Conservation (phyloP, 2,329 filamentous ascomycete species). For the Plenodomus tracheiphilus region DNA sequence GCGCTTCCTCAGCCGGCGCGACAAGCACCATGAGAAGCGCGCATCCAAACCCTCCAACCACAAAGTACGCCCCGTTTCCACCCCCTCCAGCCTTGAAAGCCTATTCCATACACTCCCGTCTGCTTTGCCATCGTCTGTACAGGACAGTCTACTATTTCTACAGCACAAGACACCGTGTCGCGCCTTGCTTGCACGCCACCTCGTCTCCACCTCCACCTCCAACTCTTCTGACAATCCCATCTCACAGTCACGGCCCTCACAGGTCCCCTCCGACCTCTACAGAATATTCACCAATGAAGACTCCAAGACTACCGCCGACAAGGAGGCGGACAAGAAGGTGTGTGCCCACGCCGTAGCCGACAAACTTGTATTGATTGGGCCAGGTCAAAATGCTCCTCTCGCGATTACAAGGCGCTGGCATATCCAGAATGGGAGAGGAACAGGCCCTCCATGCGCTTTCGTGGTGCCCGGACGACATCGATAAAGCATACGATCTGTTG, state of each 20-base stretch:
- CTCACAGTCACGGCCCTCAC: constrained; percentile 29
- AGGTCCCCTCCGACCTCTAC: constrained; percentile 55
- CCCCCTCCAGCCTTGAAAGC: constrained; percentile 22
- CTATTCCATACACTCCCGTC: constrained; percentile 31
- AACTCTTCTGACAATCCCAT: constrained; percentile 31
- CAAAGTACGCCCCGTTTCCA: constrained; percentile 36
- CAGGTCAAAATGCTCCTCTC: constrained; percentile 58
- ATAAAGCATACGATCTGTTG: constrained; percentile 76
- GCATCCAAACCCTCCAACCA: constrained; percentile 33
- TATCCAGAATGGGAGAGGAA: constrained; percentile 59
- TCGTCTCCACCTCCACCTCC: constrained; percentile 13
- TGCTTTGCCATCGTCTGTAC: constrained; percentile 15
- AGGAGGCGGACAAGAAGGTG: constrained; percentile 59
- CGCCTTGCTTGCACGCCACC: constrained; percentile 10
- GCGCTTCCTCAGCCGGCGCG: constrained; percentile 71
- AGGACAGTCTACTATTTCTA: constrained; percentile 24
- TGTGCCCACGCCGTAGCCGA: constrained; percentile 2
- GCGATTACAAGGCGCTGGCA: constrained; percentile 57
- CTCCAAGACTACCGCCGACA: constrained; percentile 54
- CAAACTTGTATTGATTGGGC: constrained; percentile 8
- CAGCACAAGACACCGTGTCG: constrained; percentile 18
- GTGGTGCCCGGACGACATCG: constrained; percentile 69
- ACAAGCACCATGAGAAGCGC: constrained; percentile 55
- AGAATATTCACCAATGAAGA: constrained; percentile 67
- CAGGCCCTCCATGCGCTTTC: constrained; percentile 67